Evolutionary conservation across 1,139 yeast species (phyloP).

Genomic region (Suhomyces bokatorum): DNA sequence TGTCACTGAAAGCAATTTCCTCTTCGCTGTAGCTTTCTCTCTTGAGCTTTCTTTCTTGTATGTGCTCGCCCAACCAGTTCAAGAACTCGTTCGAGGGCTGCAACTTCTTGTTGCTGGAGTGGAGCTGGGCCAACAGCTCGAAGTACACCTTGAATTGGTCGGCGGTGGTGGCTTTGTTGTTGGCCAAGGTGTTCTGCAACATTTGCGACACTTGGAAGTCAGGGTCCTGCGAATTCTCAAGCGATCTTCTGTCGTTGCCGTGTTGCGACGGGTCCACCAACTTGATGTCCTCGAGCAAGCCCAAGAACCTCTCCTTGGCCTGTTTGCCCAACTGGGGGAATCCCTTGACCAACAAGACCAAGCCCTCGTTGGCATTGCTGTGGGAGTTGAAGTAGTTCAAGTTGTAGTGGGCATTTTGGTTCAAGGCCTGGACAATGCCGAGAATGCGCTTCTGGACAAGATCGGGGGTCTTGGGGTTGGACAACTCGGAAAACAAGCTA

Average conservation of each 20-base stretch:
- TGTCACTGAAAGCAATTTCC: constrained; percentile 42
- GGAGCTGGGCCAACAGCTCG: constrained; percentile 42
- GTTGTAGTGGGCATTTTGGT: constrained; percentile 33
- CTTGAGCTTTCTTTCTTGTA: constrained; percentile 38
- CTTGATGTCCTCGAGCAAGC: constrained; percentile 43
- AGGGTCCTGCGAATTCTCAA: constrained; percentile 24
- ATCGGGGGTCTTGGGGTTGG: constrained; percentile 21
- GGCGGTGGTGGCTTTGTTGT: constrained; percentile 28
- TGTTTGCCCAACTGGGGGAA: constrained; percentile 31
- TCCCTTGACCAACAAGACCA: constrained; percentile 27
- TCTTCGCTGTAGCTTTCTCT: constrained; percentile 32
- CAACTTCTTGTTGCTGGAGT: constrained; percentile 24
- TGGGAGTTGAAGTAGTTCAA: constrained; percentile 25
- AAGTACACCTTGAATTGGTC: constrained; percentile 45
- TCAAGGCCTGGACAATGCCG: constrained; percentile 49
- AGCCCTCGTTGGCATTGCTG: constrained; percentile 19
- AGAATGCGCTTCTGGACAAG: constrained; percentile 47
- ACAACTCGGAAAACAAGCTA: constrained; percentile 16
- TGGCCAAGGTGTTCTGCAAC: constrained; percentile 31
- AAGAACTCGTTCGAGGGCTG: constrained; percentile 42
- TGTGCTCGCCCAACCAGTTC: constrained; percentile 62
- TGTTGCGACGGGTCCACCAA: constrained; percentile 20
- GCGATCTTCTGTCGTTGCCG: constrained; percentile 26
- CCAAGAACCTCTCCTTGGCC: constrained; percentile 36
- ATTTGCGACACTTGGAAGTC: constrained; percentile 30